A percentile compares a stretch with the other conserved stretches of the same genome.
Evolutionary conservation across 345 rosid species (phyloP).

Genomic region (Triadica sebifera): DNA sequence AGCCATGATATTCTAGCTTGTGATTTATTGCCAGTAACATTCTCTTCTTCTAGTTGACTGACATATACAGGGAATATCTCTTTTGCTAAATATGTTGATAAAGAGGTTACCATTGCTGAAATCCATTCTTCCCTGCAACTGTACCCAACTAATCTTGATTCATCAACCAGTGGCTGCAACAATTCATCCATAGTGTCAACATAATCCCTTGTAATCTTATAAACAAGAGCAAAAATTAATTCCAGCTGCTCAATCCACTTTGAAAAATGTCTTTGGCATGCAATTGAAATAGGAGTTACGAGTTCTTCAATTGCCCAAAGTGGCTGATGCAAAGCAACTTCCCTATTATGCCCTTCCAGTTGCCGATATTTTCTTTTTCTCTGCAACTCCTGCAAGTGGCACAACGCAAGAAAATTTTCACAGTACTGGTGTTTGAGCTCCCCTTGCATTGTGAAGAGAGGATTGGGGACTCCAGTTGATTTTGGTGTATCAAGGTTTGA

Average conservation of each 20-base stretch:
- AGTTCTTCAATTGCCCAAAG: conserved; percentile 99
- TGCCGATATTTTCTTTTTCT: conserved; percentile 76
- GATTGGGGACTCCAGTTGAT: conserved; percentile 52
- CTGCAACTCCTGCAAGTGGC: conserved; percentile 79
- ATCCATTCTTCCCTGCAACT: conserved; percentile 98
- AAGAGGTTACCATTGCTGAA: conserved; percentile 81
- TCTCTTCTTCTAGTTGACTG: conserved; percentile 54
- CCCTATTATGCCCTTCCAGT: conserved; percentile 63
- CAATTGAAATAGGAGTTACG: conserved; percentile 74
- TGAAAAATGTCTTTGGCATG: conserved; percentile 68
- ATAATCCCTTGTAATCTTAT: conserved; percentile 82
- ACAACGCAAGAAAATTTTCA: conserved; percentile 77
- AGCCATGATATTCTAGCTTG: conserved; percentile 79
- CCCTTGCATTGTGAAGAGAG: conserved; percentile 81
- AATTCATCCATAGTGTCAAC: conserved; percentile 88
- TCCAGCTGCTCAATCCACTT: conserved; percentile 81
- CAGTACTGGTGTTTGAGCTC: conserved; percentile 64
- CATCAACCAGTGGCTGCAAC: conserved; percentile 90
- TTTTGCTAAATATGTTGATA: conserved; percentile 68
- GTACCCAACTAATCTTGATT: conserved; percentile 81
- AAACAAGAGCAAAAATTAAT: conserved; percentile 81
- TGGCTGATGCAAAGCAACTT: conserved; percentile 69
- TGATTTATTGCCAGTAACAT: conserved; percentile 34
- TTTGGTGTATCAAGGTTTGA: conserved; percentile 42
- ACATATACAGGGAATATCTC: conserved; percentile 70